Percentiles rank a stretch among this genome's conserved stretches.
Conservation (phyloP, 768 basidiomycete genomes). For the Termitomyces sp. region DNA sequence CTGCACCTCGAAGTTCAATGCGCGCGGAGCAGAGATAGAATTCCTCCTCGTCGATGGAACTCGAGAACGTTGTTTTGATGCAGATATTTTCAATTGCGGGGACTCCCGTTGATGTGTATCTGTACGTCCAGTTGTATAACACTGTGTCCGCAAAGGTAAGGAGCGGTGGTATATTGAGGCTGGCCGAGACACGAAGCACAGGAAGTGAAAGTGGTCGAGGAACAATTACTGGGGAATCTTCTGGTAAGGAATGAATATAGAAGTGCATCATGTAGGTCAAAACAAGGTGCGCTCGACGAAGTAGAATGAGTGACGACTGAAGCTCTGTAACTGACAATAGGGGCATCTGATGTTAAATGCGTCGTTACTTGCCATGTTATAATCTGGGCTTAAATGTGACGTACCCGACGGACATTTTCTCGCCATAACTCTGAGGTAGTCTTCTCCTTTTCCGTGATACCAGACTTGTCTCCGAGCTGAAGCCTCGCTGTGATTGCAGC, state of each 20-base stretch:
- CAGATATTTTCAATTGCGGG: slow-evolving; percentile 57
- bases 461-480: slow-evolving; percentile 51
- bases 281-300: slow-evolving; percentile 71
- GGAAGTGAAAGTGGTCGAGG: slow-evolving; percentile 72
- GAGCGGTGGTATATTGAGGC: slow-evolving; percentile 80
- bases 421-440: slow-evolving; percentile 41
- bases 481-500: slow-evolving; percentile 10
- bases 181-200: slow-evolving; percentile 59
- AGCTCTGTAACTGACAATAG: slow-evolving; percentile 43
- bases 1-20: slow-evolving; percentile 82
- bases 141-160: slow-evolving; percentile 91
- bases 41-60: slow-evolving; percentile 72
- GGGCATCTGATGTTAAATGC: slow-evolving; percentile 36
- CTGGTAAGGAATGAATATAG: slow-evolving; percentile 64
- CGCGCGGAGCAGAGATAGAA: slow-evolving; percentile 86
- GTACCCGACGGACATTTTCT: slow-evolving; percentile 34
- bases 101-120: slow-evolving; percentile 29
- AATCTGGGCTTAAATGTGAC: slow-evolving; percentile 7
- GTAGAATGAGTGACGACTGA: slow-evolving; percentile 42
- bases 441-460: slow-evolving; percentile 28
- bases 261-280: slow-evolving; percentile 72
- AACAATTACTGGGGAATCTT: slow-evolving; percentile 48
- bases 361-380: neutral
- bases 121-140: slow-evolving; percentile 73
- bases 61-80: slow-evolving; percentile 68